Percentiles rank a stretch among this genome's conserved stretches.
Conservation (phyloP, 2,329 filamentous ascomycete genomes). For the Aspergillus viridinutans region DNA sequence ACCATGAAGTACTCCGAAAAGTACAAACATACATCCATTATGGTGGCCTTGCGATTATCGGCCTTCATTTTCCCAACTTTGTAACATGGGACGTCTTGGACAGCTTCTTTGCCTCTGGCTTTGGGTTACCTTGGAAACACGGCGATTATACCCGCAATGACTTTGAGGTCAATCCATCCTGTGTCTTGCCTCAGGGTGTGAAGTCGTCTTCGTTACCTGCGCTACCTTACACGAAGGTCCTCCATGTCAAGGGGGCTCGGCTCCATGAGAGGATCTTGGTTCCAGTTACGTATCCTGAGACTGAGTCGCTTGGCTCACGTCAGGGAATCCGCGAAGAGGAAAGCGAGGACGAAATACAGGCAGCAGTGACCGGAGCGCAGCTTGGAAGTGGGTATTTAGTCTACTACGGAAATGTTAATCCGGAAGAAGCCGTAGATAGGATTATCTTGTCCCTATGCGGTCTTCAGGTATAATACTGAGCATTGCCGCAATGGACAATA, state of each 20-base stretch:
- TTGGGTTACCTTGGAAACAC: slow-evolving; percentile 9
- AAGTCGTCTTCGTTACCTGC: slow-evolving; percentile 12
- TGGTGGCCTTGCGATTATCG: slow-evolving; percentile 4
- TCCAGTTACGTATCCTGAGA: not conserved
- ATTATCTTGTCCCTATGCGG: too few relatives aligned
- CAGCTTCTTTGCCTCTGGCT: not conserved
- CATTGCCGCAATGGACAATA: too few relatives aligned
- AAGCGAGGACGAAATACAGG: too few relatives aligned
- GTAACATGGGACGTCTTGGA: too few relatives aligned
- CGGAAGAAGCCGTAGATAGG: too few relatives aligned
- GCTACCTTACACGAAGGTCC: slow-evolving; percentile 25
- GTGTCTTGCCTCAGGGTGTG: slow-evolving; percentile 2
- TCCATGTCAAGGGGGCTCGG: slow-evolving; percentile 23
- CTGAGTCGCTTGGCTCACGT: too few relatives aligned
- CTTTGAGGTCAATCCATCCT: slow-evolving; percentile 4
- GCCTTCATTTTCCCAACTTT: not conserved
- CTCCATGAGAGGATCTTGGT: slow-evolving; percentile 24
- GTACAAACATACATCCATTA: not conserved
- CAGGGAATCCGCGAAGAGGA: too few relatives aligned
- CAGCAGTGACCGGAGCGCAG: too few relatives aligned
- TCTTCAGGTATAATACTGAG: too few relatives aligned
- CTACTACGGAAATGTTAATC: too few relatives aligned
- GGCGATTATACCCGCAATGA: slow-evolving; percentile 6
- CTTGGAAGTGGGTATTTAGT: too few relatives aligned
- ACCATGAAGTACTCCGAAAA: not conserved